These are phyloP conservation scores for Nicotiana tomentosiformis DNA, from an alignment of 257 asterid genomes.

Conservation along the genomic window DNA sequence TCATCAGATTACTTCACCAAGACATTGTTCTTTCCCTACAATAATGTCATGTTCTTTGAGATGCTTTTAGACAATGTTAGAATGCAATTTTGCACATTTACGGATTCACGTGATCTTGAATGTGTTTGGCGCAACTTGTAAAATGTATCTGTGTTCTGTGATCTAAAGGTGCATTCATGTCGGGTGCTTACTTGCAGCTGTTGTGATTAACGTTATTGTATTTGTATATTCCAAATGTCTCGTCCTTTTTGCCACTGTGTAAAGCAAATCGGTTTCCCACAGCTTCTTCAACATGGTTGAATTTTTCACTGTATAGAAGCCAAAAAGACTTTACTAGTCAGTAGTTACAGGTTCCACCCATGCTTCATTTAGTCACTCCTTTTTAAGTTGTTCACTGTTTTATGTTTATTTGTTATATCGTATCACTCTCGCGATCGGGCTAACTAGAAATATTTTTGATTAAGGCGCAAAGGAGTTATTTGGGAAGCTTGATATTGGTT, in stretches of 20 bases:
- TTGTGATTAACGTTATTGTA: neutral
- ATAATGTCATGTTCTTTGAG: neutral
- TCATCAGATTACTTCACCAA: too few relatives aligned
- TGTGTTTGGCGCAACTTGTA: neutral
- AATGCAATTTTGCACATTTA: neutral
- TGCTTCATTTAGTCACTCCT: neutral
- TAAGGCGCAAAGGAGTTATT: constrained; percentile 59
- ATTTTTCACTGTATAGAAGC: neutral
- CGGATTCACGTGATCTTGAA: neutral
- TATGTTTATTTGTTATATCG: neutral
- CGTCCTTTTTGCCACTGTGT: neutral
- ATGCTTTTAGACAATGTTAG: neutral
- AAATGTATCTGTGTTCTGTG: neutral
- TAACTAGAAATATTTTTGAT: constrained; percentile 14
- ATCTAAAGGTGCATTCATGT: neutral
- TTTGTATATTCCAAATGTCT: neutral
- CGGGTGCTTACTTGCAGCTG: neutral
- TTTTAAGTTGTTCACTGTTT: neutral
- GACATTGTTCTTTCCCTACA: neutral
- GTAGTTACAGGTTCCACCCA: neutral
- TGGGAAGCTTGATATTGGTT: constrained; percentile 35
- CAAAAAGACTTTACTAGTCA: neutral
- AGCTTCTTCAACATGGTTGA: neutral
- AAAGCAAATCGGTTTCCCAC: neutral
- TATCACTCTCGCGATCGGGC: too few relatives aligned